Base-by-base conservation (phyloP, 2,329 filamentous ascomycete genomes). In the Scedosporium aurantiacum region DNA sequence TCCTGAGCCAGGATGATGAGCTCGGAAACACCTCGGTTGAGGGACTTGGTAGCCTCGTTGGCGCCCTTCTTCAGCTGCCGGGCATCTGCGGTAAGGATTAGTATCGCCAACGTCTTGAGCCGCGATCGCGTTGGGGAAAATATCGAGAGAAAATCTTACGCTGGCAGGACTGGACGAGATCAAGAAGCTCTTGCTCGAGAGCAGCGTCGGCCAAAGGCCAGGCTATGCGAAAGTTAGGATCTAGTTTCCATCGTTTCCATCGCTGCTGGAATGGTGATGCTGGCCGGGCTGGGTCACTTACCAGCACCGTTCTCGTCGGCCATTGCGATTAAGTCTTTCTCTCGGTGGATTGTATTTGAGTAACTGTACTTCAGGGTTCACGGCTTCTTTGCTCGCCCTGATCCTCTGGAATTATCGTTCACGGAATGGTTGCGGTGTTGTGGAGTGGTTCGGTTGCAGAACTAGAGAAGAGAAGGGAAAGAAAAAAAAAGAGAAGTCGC, bases 1-100 rank as follows among this genome's bases (percentile, higher is more conserved):
- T 97, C 93, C 65, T 90, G 91, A 57, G 91, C 91, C 61, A 97
- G 85, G 68, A 97, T 83, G 71, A 96, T 87, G 66, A 97, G 80
- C 78, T 97, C 93, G 67, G 86, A 86, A 65, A 93, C 91, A 77
- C 93, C 92, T 68, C 93, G 88, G 80, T 94, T 95, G 58, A 96
- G 82, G 1, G 90, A 89, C 82, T 96, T 96, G 72, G 90, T 96
- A 43, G 85, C 79, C 74, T 90, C 88, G 82, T 92, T 93, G 72
- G 89, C 90, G 64, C 90, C 90, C 81, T 94, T 95, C 82, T 94
- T 94, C 67, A 92, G 77, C 81, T 94, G 90, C 59, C 86, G 82
- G 70, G 83, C 81, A 77, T 88, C 70, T 64, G 50, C 12, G 41
- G 37, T 21, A 40, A 23, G n/a, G 10, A 37, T 45, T 43, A 58